Evolutionary conservation across 768 basidiomycete genomes (phyloP).

Genomic region (Hemileccinum impolitum): DNA sequence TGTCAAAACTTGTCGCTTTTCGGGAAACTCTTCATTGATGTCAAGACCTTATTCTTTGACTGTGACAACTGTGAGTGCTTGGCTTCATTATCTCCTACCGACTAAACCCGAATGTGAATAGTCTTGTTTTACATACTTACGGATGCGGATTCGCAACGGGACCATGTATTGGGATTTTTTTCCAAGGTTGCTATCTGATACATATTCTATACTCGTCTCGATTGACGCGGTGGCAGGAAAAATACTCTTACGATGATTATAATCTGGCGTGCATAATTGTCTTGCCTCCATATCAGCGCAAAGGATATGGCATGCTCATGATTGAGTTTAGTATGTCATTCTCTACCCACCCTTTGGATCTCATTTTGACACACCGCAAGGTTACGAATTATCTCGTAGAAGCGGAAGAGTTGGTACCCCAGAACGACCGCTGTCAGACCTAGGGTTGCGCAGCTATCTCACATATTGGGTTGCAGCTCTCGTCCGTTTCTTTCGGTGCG

Average conservation of each 20-base stretch:
- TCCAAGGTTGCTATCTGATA: constrained; percentile 45
- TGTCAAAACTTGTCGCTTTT: constrained; percentile 96
- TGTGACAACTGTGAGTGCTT: constrained; percentile 69
- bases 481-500: constrained; percentile 77
- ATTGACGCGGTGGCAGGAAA: constrained; percentile 56
- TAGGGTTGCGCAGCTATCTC: constrained; percentile 88
- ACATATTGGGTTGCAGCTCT: constrained; percentile 84
- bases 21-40: constrained; percentile 98
- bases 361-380: constrained; percentile 37
- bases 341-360: neutral
- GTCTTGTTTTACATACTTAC: constrained; percentile 93
- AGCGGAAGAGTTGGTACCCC: constrained; percentile 84
- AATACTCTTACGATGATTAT: constrained; percentile 93
- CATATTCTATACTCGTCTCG: neutral
- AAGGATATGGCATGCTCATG: constrained; percentile 91
- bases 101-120: neutral
- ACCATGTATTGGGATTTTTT: constrained; percentile 76
- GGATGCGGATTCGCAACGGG: constrained; percentile 71
- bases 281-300: constrained; percentile 87
- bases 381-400: constrained; percentile 87
- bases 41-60: constrained; percentile 93
- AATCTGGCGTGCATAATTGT: constrained; percentile 97
- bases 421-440: constrained; percentile 91
- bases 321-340: constrained; percentile 92
- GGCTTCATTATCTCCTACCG: neutral